Base-by-base conservation (phyloP, 208 protist genomes). In the Leishmania guyanensis region DNA sequence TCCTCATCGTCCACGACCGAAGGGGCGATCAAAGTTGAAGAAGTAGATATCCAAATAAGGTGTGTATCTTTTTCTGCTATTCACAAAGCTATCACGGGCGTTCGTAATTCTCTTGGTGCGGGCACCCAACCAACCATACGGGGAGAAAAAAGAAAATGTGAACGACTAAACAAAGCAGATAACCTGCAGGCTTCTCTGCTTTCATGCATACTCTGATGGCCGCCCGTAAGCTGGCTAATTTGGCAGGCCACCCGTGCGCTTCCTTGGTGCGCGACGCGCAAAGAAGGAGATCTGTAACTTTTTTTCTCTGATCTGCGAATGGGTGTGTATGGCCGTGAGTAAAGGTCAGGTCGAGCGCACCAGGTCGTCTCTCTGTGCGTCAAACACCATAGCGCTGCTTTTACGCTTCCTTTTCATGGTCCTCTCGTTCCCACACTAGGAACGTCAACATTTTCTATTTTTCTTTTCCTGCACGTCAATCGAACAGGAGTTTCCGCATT, bases 21-120 rank as follows among this genome's bases (percentile, higher is more conserved):
- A 97, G 68, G 94, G 94, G 22, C 84, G 94, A 29, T 97, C 94
- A 14, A 97, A 97, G 84, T 79, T 95, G 68, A 97, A 95, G 81
- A 97, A 97, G 85, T 88, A 89, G 88, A 75, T 50, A 16, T 6
- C 10, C 3, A 43, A 33, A 20, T 29, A 54, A 26, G 33, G 26
- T 12, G 26, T 20, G n/a, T 85, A 50, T 26, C 43, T 48, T 39
- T 73, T 87, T 29, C 65, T 78, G 51, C 50, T 66, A 62, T 26
- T 39, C 50, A 64, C 26, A 64, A 20, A 10, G 33, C 48, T 46
- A 46, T 64, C 29, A 14, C 8, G 72, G 50, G 46, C 3, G 50
- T 5, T 53, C 26, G n/a, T 53, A 5, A 20, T 16, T 2, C 14
- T 33, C 6, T 51, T 22, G 10, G 10, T 46, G 8, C 68, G 46